These are phyloP conservation scores for Yueomyces sinensis DNA, from an alignment of 805 yeast species.

Conservation along the genomic window DNA sequence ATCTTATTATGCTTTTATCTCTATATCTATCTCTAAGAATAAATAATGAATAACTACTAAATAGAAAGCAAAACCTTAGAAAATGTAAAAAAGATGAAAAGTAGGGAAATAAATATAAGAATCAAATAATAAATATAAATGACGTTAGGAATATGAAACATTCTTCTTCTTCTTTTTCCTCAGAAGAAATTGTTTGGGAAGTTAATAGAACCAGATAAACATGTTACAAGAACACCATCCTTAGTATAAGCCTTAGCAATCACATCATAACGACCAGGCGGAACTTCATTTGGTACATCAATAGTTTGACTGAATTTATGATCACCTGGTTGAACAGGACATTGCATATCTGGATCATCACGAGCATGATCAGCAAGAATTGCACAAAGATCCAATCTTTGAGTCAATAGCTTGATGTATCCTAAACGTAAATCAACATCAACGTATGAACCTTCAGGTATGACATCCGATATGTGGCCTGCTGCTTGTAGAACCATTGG, in stretches of 20 bases:
- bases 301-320: slow-evolving; percentile 58
- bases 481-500: slow-evolving; percentile 68
- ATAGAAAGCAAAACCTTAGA: no score
- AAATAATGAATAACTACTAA: no score
- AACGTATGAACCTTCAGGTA: slow-evolving; percentile 83
- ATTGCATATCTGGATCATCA: slow-evolving; percentile 43
- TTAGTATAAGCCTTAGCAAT: slow-evolving; percentile 81
- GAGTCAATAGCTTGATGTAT: slow-evolving; percentile 73
- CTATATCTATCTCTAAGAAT: no score
- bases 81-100: no score
- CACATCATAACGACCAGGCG: slow-evolving; percentile 86
- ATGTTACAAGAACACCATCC: slow-evolving; percentile 71
- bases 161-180: no score
- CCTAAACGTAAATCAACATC: slow-evolving; percentile 91
- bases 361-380: slow-evolving; percentile 57
- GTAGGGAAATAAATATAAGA: no score
- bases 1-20: no score
- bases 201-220: slow-evolving; percentile 61
- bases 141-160: no score
- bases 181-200: no score
- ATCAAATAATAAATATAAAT: no score
- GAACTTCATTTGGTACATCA: slow-evolving; percentile 81
- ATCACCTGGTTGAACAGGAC: slow-evolving; percentile 67
- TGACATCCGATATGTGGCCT: slow-evolving; percentile 42
- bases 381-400: slow-evolving; percentile 89